Evolutionary conservation across 2,329 filamentous ascomycete genomes (phyloP).

Genomic region (Thelonectria discophora): DNA sequence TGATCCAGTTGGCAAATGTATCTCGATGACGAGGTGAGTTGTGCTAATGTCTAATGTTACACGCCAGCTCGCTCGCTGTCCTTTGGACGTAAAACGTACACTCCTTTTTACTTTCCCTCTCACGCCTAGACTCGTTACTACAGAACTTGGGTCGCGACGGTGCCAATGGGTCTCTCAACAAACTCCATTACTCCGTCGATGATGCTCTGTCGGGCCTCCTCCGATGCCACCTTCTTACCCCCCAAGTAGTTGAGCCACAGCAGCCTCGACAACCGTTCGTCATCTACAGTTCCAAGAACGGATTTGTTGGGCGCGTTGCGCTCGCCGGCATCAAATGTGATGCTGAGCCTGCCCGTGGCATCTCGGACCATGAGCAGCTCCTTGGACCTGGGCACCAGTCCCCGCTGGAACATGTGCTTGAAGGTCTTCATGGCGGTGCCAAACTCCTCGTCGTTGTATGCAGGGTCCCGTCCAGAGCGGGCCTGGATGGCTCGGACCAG

Average conservation of each 20-base stretch:
- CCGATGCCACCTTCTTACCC: slow-evolving; percentile 86
- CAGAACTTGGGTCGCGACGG: slow-evolving; percentile 80
- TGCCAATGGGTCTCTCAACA: slow-evolving; percentile 87
- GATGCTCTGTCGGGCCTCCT: slow-evolving; percentile 80
- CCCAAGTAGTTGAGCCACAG: slow-evolving; percentile 92
- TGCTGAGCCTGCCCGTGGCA: slow-evolving; percentile 69
- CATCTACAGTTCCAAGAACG: slow-evolving; percentile 74
- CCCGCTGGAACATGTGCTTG: slow-evolving; percentile 81
- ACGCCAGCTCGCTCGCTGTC: slow-evolving; percentile 20
- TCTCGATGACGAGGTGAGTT: slow-evolving; percentile 26
- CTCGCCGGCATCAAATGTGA: slow-evolving; percentile 72
- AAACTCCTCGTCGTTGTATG: slow-evolving; percentile 77
- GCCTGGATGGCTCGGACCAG: slow-evolving; percentile 87
- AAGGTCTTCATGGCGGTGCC: slow-evolving; percentile 79
- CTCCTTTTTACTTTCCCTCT: slow-evolving; percentile 32
- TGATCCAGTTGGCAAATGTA: slow-evolving; percentile 30
- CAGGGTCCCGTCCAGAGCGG: slow-evolving; percentile 67
- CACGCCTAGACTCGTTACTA: slow-evolving; percentile 31
- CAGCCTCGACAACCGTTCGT: slow-evolving; percentile 82
- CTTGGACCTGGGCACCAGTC: slow-evolving; percentile 80
- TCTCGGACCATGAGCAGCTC: slow-evolving; percentile 79
- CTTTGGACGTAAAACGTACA: slow-evolving; percentile 21
- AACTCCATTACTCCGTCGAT: slow-evolving; percentile 89
- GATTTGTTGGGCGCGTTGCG: slow-evolving; percentile 57
- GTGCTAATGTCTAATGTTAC: slow-evolving; percentile 38